phyloP scores from a whole-genome alignment of 495 filamentous ascomycete species.

The Aspergillus leporis region DNA sequence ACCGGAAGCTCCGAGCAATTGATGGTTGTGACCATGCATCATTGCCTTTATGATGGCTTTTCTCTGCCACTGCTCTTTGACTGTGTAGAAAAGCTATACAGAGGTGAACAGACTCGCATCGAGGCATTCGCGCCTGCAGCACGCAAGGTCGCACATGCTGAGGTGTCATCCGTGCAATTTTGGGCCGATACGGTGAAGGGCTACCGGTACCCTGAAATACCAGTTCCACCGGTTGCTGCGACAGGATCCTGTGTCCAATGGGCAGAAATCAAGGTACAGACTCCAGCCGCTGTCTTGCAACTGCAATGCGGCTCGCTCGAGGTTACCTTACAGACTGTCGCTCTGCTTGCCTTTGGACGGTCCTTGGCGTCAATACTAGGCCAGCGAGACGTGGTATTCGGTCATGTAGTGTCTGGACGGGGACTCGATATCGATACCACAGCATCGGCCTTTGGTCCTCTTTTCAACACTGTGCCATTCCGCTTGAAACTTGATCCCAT shows the following conservation, averaged over 20 bases:
- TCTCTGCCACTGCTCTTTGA: constrained; percentile 62
- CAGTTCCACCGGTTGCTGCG: neutral
- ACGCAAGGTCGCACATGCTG: neutral
- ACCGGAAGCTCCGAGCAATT: constrained; percentile 10
- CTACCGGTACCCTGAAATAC: neutral
- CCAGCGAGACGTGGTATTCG: constrained; percentile 28
- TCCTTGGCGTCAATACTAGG: constrained; percentile 15
- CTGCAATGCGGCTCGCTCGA: constrained; percentile 15
- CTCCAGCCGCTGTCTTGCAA: constrained; percentile 1
- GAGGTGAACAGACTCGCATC: neutral
- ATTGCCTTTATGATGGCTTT: constrained; percentile 77
- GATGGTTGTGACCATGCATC: constrained; percentile 65
- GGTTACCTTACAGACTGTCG: constrained; percentile 27
- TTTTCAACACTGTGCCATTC: constrained; percentile 80
- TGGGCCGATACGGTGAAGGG: constrained; percentile 1
- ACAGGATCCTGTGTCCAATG: neutral
- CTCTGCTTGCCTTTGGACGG: constrained; percentile 25
- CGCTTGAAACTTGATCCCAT: constrained; percentile 33
- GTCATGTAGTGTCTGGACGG: constrained; percentile 20
- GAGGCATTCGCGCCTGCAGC: neutral
- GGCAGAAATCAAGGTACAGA: neutral
- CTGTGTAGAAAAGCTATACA: constrained; percentile 30
- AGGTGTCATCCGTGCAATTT: neutral
- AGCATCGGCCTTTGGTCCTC: constrained; percentile 59
- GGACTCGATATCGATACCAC: constrained; percentile 3